Conservation (phyloP, 2,329 filamentous ascomycete species). For the Nemania sp. region DNA sequence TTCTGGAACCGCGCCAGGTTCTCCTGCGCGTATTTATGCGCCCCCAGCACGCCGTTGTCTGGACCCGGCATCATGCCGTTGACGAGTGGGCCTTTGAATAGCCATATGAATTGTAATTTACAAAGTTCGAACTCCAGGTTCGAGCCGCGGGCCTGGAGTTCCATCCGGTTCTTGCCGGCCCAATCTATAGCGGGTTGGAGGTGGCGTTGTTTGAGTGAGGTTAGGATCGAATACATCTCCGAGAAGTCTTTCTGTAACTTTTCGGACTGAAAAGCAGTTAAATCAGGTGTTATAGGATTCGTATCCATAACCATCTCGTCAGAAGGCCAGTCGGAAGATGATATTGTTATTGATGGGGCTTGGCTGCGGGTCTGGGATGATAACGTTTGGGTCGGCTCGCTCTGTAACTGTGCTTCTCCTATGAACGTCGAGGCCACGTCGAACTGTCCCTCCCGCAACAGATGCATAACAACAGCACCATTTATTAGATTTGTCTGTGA, state of each 20-base stretch:
- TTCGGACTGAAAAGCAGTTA: constrained; percentile 62
- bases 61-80: constrained; percentile 58
- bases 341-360: constrained; percentile 24
- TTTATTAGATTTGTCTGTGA: constrained; percentile 80
- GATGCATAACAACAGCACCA: constrained; percentile 92
- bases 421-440: constrained; percentile 84
- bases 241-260: constrained; percentile 80
- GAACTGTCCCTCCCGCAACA: constrained; percentile 93
- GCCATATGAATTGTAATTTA: constrained; percentile 85
- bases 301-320: constrained; percentile 38
- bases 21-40: constrained; percentile 73
- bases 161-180: constrained; percentile 71
- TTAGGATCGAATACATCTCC: constrained; percentile 88
- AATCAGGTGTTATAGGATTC: constrained; percentile 49
- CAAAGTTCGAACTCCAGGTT: constrained; percentile 95
- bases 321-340: constrained; percentile 22
- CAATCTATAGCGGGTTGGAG: constrained; percentile 84
- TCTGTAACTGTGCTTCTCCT: constrained; percentile 60
- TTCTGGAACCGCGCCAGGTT: constrained; percentile 76
- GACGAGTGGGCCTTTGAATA: constrained; percentile 68
- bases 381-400: constrained; percentile 21
- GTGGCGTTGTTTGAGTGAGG: constrained; percentile 73
- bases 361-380: constrained; percentile 29
- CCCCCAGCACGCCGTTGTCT: constrained; percentile 61
- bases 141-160: constrained; percentile 80